Conservation (phyloP, 2,329 filamentous ascomycete genomes). For the Talaromyces sp. region DNA sequence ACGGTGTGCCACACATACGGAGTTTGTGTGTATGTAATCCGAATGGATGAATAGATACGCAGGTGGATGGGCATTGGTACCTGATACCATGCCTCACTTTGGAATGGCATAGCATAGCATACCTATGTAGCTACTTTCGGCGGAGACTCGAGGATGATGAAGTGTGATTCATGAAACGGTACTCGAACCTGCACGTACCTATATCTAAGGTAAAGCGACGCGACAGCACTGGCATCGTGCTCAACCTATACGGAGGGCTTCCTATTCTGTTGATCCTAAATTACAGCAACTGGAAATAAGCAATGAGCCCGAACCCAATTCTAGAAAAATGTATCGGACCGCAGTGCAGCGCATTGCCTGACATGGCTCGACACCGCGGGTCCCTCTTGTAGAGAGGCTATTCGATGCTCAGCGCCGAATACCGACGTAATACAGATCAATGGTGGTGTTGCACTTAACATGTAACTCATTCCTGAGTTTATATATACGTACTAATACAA, state of each 20-base stretch:
- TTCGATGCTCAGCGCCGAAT: not conserved
- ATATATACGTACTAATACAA: not conserved
- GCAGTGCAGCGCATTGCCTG: not conserved
- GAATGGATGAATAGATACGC: not conserved
- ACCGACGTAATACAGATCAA: not conserved
- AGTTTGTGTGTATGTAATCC: not conserved
- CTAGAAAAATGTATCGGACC: slow-evolving; percentile 1
- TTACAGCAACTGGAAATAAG: not conserved
- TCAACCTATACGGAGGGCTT: not conserved
- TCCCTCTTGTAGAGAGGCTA: not conserved
- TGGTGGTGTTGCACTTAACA: not conserved
- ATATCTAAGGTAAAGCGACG: not conserved
- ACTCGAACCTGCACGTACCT: not conserved
- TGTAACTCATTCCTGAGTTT: not conserved
- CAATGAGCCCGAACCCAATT: not conserved
- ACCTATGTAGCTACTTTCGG: too few species aligned
- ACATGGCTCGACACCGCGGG: not conserved
- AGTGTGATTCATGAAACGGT: not conserved
- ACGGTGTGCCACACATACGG: not conserved
- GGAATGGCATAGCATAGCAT: not conserved
- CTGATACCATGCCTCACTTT: not conserved
- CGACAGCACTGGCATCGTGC: not conserved
- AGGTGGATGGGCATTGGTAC: not conserved
- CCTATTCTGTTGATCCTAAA: not conserved
- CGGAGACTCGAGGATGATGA: not conserved